Evolutionary conservation across 306 rosid species (phyloP).

Genomic region (Bauhinia variegata): DNA sequence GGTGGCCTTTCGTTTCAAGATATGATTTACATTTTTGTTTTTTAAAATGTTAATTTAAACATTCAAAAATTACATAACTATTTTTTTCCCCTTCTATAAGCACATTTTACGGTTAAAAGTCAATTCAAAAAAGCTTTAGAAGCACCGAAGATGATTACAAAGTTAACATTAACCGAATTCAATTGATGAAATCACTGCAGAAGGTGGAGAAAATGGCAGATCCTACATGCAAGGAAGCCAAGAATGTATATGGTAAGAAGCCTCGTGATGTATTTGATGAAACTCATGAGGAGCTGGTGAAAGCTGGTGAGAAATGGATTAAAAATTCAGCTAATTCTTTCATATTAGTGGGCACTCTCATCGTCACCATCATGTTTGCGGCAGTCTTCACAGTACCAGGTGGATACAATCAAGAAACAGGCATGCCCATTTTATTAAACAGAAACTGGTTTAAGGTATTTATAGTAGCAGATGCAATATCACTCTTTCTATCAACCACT

Average conservation of each 20-base stretch:
- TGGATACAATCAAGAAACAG: constrained; percentile 9
- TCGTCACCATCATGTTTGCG: constrained; percentile 7
- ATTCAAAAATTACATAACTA: too few species aligned
- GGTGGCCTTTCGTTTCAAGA: too few species aligned
- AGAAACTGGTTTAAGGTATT: not conserved
- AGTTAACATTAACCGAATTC: too few species aligned
- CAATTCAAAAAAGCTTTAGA: too few species aligned
- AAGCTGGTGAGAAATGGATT: constrained; percentile 32
- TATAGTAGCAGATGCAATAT: not conserved
- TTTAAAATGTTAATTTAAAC: too few species aligned
- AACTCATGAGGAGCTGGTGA: constrained; percentile 20
- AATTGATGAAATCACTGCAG: constrained; percentile 15
- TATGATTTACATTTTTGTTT: too few species aligned
- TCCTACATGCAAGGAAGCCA: not conserved
- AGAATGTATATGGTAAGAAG: constrained; percentile 4
- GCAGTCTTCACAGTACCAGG: constrained; percentile 25
- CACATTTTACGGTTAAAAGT: too few species aligned
- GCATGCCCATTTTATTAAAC: not conserved
- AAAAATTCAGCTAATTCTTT: constrained; percentile 18
- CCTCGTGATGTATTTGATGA: constrained; percentile 13
- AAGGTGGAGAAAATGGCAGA: constrained; percentile 21
- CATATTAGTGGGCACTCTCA: constrained; percentile 13
- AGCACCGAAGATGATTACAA: too few species aligned
- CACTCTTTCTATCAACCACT: not conserved
- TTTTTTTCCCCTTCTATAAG: too few species aligned